These are phyloP conservation scores for Gentiana straminea DNA, from an alignment of 257 asterid species.

Conservation along the genomic window DNA sequence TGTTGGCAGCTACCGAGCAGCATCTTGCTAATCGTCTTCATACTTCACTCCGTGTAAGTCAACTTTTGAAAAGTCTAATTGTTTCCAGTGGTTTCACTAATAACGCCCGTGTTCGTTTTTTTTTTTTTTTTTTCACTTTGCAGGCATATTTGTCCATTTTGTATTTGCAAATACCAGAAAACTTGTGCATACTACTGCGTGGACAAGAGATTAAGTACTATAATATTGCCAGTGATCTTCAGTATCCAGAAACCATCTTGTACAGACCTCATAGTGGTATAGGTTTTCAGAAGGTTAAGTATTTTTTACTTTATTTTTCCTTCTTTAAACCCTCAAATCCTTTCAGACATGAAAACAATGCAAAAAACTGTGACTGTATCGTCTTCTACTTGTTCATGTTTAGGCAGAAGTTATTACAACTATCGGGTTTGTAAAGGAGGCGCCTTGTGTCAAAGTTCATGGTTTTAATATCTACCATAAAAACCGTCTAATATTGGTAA, in stretches of 20 bases:
- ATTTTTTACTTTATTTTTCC: neutral
- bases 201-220: conserved; percentile 60
- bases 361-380: too few species aligned
- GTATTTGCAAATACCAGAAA: conserved; percentile 50
- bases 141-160: conserved; percentile 86
- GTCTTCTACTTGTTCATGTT: conserved; percentile 14
- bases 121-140: conserved; percentile 17
- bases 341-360: neutral
- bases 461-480: conserved; percentile 96
- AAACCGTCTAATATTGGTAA: conserved; percentile 87
- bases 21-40: conserved; percentile 79
- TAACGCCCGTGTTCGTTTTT: neutral
- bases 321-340: neutral
- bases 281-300: conserved; percentile 35
- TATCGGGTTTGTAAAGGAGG: conserved; percentile 86
- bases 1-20: conserved; percentile 29
- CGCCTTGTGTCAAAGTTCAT: conserved; percentile 69
- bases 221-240: conserved; percentile 67
- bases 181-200: conserved; percentile 57
- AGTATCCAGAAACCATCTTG: conserved; percentile 61
- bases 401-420: conserved; percentile 68
- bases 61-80: neutral
- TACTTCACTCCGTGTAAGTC: conserved; percentile 81
- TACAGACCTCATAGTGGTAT: conserved; percentile 66
- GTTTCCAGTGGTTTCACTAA: neutral